Evolutionary conservation across 83 land plant genomes (phyloP).

Genomic region (Thuja plicata): DNA sequence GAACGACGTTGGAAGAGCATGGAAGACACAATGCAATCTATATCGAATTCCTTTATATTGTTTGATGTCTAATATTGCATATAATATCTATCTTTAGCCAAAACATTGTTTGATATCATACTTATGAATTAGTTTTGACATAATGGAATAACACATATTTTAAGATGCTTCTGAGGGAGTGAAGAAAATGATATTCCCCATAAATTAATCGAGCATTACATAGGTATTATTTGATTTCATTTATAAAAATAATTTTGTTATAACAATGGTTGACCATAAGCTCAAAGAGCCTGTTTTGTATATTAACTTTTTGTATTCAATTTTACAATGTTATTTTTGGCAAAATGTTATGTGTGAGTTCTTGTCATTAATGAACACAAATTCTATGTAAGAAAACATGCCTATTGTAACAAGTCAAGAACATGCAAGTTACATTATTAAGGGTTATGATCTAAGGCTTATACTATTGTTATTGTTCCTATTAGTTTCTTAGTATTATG

Average conservation of each 20-base stretch:
- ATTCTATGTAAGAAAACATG: not conserved
- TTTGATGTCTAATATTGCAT: not conserved
- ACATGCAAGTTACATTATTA: not conserved
- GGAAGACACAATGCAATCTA: conserved; percentile 4
- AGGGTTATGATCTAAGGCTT: not conserved
- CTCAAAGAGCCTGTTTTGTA: not conserved
- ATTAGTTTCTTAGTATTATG: not conserved
- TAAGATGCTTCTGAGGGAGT: not conserved
- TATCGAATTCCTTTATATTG: not conserved
- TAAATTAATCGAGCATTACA: not conserved
- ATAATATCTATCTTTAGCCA: not conserved
- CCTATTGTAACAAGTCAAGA: not conserved
- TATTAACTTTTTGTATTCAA: not conserved
- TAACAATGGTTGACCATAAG: not conserved
- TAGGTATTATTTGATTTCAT: not conserved
- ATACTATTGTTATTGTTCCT: not conserved
- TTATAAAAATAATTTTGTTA: not conserved
- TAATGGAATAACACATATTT: not conserved
- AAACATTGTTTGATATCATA: not conserved
- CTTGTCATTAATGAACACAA: not conserved
- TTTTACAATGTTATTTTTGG: not conserved
- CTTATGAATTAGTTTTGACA: not conserved
- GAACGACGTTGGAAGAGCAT: conserved; percentile 7
- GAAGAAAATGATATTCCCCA: not conserved
- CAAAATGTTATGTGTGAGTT: not conserved